These are phyloP conservation scores for Crithidia brevicula DNA, from an alignment of 208 protist species.

Conservation along the genomic window DNA sequence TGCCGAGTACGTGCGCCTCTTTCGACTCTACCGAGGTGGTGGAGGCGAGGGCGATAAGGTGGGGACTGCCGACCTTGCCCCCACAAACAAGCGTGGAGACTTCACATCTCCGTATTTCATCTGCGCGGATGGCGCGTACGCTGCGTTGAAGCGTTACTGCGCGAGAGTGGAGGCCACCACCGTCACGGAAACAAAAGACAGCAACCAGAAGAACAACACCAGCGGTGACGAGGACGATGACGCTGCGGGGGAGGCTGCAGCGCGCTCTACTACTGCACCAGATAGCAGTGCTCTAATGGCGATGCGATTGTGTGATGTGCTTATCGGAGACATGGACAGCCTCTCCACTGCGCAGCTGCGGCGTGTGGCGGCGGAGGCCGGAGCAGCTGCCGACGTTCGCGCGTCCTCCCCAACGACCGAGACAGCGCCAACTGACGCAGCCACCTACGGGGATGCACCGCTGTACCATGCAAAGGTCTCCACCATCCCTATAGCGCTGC, in stretches of 20 bases:
- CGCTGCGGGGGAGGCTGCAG: neutral
- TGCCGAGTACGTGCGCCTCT: slow-evolving; percentile 59
- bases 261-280: neutral
- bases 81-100: neutral
- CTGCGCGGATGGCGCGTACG: slow-evolving; percentile 75
- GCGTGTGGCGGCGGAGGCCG: slow-evolving; percentile 8
- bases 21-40: slow-evolving; percentile 26
- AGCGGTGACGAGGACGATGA: neutral
- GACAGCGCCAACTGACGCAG: neutral
- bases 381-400: slow-evolving; percentile 4
- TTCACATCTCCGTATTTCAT: slow-evolving; percentile 55
- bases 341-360: slow-evolving; percentile 15
- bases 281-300: slow-evolving; percentile 8
- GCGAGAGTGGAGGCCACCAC: neutral
- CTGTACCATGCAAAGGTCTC: slow-evolving; percentile 33
- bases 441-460: neutral
- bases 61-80: neutral
- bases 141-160: slow-evolving; percentile 43
- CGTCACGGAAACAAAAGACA: too few species aligned
- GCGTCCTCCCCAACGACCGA: slow-evolving; percentile 1
- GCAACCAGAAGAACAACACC: too few species aligned
- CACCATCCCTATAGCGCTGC: slow-evolving; percentile 38
- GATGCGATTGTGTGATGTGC: slow-evolving; percentile 34
- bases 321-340: slow-evolving; percentile 66
- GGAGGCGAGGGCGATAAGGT: neutral